phyloP scores from a whole-genome alignment of 2,329 filamentous ascomycete genomes.

The Fusarium citri region DNA sequence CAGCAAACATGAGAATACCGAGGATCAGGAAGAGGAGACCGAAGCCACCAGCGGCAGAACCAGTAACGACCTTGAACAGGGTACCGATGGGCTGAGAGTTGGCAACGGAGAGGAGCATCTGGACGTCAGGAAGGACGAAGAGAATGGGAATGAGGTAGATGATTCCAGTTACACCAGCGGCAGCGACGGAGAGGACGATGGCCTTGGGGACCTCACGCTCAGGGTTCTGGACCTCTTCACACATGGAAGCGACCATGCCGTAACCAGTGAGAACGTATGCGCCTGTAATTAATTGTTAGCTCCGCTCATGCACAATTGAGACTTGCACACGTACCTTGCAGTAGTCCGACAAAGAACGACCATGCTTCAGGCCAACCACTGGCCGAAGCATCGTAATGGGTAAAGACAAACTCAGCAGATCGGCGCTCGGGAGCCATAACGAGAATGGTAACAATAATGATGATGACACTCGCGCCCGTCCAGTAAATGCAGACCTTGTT shows the following conservation, averaged over 20 bases:
- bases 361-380: constrained; percentile 77
- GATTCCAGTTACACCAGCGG: constrained; percentile 72
- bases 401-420: constrained; percentile 74
- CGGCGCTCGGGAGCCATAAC: constrained; percentile 73
- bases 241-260: constrained; percentile 66
- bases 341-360: constrained; percentile 65
- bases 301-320: not conserved
- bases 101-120: constrained; percentile 71
- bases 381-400: constrained; percentile 74
- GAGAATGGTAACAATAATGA: constrained; percentile 77
- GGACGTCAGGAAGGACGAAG: constrained; percentile 78
- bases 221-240: constrained; percentile 71
- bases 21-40: constrained; percentile 80
- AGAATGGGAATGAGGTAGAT: constrained; percentile 78
- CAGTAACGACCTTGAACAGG: constrained; percentile 80
- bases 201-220: constrained; percentile 73
- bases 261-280: constrained; percentile 60
- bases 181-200: constrained; percentile 74
- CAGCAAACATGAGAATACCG: constrained; percentile 81
- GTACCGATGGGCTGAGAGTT: constrained; percentile 81
- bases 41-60: constrained; percentile 78
- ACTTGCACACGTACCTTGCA: constrained; percentile 59
- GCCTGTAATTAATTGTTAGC: constrained; percentile 43
- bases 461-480: constrained; percentile 75
- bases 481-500: constrained; percentile 80